These are phyloP conservation scores for Elongisporangium anandrum DNA, from an alignment of 352 stramenopile genomes.

Conservation along the genomic window DNA sequence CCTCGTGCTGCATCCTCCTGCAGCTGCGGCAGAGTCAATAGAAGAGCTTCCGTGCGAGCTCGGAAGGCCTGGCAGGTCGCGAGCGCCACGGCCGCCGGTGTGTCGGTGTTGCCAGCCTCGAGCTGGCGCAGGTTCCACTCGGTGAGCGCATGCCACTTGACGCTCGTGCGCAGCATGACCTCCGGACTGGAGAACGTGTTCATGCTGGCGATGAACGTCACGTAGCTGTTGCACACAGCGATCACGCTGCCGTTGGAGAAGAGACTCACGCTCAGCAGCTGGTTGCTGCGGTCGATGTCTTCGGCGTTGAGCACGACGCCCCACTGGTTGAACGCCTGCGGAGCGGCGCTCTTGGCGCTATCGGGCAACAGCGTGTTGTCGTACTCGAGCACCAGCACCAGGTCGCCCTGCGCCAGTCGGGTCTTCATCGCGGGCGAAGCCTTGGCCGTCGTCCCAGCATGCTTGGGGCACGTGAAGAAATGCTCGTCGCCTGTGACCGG, in stretches of 20 bases:
- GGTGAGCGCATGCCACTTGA: constrained; percentile 50
- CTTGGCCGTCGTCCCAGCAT: constrained; percentile 13
- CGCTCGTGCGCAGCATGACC: constrained; percentile 37
- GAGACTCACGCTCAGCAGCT: constrained; percentile 49
- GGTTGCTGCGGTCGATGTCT: constrained; percentile 41
- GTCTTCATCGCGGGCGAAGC: constrained; percentile 10
- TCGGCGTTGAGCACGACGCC: constrained; percentile 44
- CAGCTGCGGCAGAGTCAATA: constrained; percentile 14
- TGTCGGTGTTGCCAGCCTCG: constrained; percentile 14
- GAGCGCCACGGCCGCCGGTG: constrained; percentile 7
- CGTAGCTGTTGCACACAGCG: constrained; percentile 50
- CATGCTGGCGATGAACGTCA: constrained; percentile 31
- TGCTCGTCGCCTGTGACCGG: constrained; percentile 9
- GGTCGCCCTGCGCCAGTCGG: constrained; percentile 39
- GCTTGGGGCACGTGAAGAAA: constrained; percentile 40
- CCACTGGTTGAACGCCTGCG: constrained; percentile 51
- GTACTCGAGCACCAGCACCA: constrained; percentile 70
- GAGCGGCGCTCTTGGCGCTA: constrained; percentile 25
- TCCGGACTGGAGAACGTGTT: constrained; percentile 33
- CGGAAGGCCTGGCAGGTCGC: constrained; percentile 19
- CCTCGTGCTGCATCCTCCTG: constrained; percentile 18
- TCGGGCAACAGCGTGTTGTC: constrained; percentile 46
- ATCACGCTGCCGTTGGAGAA: constrained; percentile 58
- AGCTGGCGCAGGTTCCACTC: constrained; percentile 38
- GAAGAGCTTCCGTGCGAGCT: constrained; percentile 20